Evolutionary conservation across 2,329 filamentous ascomycete species (phyloP).

Genomic region (Hypocreales sp.): DNA sequence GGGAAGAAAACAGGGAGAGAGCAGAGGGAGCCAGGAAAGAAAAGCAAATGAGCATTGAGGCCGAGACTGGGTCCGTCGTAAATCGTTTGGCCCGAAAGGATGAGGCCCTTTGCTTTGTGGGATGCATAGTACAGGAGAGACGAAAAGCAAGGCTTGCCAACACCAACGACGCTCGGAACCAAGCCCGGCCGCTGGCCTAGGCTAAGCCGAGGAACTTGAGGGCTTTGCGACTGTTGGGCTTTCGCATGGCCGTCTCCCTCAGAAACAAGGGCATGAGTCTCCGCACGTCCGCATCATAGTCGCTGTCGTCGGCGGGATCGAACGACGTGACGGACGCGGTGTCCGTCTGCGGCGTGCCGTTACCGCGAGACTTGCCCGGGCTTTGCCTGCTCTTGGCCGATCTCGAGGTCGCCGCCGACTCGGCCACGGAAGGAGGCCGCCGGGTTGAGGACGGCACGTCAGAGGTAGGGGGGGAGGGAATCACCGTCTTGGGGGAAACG

Average conservation of each 20-base stretch:
- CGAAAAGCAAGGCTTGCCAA: neutral
- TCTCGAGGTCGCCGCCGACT: constrained; percentile 12
- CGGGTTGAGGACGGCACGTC: constrained; percentile 2
- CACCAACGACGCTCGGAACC: constrained; percentile 1
- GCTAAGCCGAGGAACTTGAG: constrained; percentile 36
- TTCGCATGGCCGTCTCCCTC: constrained; percentile 16
- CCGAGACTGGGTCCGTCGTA: constrained; percentile 1
- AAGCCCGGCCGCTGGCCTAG: too few relatives aligned
- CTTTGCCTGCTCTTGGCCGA: constrained; percentile 14
- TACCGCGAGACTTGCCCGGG: constrained; percentile 12
- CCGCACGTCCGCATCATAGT: constrained; percentile 31
- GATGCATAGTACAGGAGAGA: neutral
- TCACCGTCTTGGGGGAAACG: constrained; percentile 4
- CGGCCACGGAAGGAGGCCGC: constrained; percentile 5
- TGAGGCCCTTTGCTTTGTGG: neutral
- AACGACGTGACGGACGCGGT: constrained; percentile 16
- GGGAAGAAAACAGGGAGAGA: neutral
- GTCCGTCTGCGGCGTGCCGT: constrained; percentile 8
- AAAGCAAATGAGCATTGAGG: neutral
- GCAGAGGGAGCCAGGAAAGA: neutral
- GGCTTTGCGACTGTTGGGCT: constrained; percentile 32
- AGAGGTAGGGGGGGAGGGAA: constrained; percentile 1
- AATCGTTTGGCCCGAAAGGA: too few relatives aligned
- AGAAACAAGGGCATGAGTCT: constrained; percentile 36
- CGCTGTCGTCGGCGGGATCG: constrained; percentile 22